These are phyloP conservation scores for Echeveria elegans DNA, from an alignment of 164 flowering plant species.

Conservation along the genomic window DNA sequence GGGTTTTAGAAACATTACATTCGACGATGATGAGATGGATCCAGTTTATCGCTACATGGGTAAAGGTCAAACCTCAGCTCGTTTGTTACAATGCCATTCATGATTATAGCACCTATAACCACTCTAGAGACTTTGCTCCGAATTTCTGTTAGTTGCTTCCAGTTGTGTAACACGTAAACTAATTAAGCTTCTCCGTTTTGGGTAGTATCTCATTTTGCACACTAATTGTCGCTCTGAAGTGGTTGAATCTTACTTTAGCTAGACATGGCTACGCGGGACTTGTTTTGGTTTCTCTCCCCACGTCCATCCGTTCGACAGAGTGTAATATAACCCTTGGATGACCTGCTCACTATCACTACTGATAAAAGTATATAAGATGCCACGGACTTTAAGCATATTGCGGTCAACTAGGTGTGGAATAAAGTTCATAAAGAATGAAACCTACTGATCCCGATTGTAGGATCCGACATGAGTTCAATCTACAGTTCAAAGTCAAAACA, in stretches of 20 bases:
- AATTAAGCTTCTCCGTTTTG: background rate
- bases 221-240: background rate
- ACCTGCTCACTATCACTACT: background rate
- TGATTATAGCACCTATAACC: background rate
- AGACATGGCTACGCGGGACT: background rate
- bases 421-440: too few species aligned
- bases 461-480: too few species aligned
- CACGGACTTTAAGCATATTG: background rate
- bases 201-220: background rate
- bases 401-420: background rate
- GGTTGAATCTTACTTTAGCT: background rate
- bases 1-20: background rate
- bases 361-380: background rate
- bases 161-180: background rate
- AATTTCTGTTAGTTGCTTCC: background rate
- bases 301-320: background rate
- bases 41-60: background rate
- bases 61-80: background rate
- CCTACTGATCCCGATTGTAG: too few species aligned
- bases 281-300: background rate
- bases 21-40: background rate
- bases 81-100: background rate
- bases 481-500: too few species aligned
- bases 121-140: constrained; percentile 3
- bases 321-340: background rate